Evolutionary conservation across 2,329 filamentous ascomycete species (phyloP), one percentile per base, ranked within the genome.

Genomic region (Neophaeococcomyces aloes): DNA sequence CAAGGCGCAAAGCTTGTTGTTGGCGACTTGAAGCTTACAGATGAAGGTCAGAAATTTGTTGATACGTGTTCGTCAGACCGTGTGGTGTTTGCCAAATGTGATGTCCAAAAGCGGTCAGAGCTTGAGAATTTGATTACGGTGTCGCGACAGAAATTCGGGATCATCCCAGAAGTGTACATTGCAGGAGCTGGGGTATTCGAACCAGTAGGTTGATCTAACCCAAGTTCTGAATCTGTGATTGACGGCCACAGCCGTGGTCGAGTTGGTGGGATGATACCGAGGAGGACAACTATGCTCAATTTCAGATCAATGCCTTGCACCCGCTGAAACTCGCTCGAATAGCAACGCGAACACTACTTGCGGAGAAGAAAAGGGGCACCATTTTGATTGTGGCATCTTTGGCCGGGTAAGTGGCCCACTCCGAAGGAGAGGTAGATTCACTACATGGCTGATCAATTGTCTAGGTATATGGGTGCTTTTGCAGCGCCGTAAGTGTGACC

Each of bases 391-490:
- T 62, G 1, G 51, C 61, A 1, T 61, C 57, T 7, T 37, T 60
- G 0, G 61, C 62, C 1, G 64, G 64, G 1, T 53, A 34, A 46
- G 3, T 63, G 60, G 40, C 45, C n/a, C 51, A n/a, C 46, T 27
- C 23, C 10, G 23, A 27, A 27, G 10, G 23, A 27, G 10, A 27
- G 23, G 23, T 27, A 27, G 23, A 27, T 27, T 27, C 23, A 27
- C 10, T 27, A 10, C 72, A 49, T 65, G 68, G 38, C 60, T 63
- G 8, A 71, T 68, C 1, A 27, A 27, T 10, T 68, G 71, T 46
- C 57, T 72, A 13, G 68, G 68, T 3, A 65, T 72, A 33, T 57
- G 62, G 4, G 63, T 69, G 48, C 71, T 70, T 53, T 56, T 69
- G 10, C 37, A 17, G 33, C 33, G 18, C 68, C 70, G 0, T 27